Percentiles rank a stretch among this genome's conserved stretches.
phyloP scores from a whole-genome alignment of 169 alveolate species.

The Cryptosporidium viatorum region DNA sequence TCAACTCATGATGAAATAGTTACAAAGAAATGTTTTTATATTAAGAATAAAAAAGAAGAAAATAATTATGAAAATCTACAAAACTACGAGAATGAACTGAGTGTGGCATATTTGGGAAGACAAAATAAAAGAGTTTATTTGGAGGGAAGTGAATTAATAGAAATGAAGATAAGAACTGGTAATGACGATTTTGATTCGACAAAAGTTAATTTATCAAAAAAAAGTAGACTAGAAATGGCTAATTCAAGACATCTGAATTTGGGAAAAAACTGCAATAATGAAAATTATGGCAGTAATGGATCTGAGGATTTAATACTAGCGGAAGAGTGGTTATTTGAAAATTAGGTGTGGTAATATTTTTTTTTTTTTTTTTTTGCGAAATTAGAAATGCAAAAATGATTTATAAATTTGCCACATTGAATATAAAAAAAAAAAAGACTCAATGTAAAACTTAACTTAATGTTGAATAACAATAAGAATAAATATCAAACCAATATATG shows the following conservation, averaged over 20 bases:
- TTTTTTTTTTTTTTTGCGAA: background rate
- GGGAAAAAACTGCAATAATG: background rate
- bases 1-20: conserved; percentile 29
- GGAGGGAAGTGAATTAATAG: background rate
- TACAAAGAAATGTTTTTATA: background rate
- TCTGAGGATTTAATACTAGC: background rate
- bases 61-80: background rate
- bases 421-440: background rate
- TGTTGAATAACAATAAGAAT: background rate
- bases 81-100: conserved; percentile 32
- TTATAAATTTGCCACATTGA: background rate
- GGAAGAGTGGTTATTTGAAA: conserved; percentile 59
- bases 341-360: conserved; percentile 27
- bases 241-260: background rate
- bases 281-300: background rate
- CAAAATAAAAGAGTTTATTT: conserved; percentile 40
- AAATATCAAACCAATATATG: background rate
- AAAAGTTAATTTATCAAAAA: conserved; percentile 6
- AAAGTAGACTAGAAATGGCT: conserved; percentile 1
- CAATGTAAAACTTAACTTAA: background rate
- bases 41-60: background rate
- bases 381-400: background rate
- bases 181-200: conserved; percentile 16
- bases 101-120: conserved; percentile 60
- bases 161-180: background rate